phyloP scores from a whole-genome alignment of 2,329 filamentous ascomycete genomes.

The Proliferodiscus dingleyae region DNA sequence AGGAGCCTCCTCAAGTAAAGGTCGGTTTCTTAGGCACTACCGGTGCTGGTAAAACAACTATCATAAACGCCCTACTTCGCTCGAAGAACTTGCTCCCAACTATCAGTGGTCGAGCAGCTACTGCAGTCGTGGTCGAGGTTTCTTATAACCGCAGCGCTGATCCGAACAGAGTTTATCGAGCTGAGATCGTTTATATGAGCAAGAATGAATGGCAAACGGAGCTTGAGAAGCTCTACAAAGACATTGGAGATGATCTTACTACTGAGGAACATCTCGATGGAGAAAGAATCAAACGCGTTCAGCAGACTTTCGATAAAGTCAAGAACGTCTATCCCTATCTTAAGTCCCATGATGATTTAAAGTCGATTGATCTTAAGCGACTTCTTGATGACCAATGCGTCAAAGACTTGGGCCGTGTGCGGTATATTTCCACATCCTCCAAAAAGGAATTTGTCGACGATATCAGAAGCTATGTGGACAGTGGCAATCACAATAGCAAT shows the following conservation, averaged over 20 bases:
- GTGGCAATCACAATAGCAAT: conserved; percentile 7
- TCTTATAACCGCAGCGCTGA: conserved; percentile 12
- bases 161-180: conserved; percentile 2
- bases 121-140: conserved; percentile 17
- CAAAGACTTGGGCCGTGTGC: conserved; percentile 8
- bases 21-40: conserved; percentile 49
- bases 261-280: not conserved
- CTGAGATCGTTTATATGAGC: conserved; percentile 8
- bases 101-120: conserved; percentile 12
- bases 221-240: conserved; percentile 12
- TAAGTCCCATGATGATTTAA: not conserved
- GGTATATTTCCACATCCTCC: not conserved
- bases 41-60: conserved; percentile 58
- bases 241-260: conserved; percentile 1
- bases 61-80: conserved; percentile 50
- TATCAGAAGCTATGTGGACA: conserved; percentile 17
- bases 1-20: conserved; percentile 8
- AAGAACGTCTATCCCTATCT: not conserved
- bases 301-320: not conserved
- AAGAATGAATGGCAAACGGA: conserved; percentile 15
- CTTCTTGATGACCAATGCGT: not conserved
- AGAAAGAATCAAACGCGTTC: not conserved
- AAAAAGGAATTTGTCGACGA: conserved; percentile 4
- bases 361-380: not conserved
- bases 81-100: conserved; percentile 11